These are phyloP conservation scores for Epicoccum sorghinum DNA, from an alignment of 2,329 filamentous ascomycete genomes.

Conservation along the genomic window DNA sequence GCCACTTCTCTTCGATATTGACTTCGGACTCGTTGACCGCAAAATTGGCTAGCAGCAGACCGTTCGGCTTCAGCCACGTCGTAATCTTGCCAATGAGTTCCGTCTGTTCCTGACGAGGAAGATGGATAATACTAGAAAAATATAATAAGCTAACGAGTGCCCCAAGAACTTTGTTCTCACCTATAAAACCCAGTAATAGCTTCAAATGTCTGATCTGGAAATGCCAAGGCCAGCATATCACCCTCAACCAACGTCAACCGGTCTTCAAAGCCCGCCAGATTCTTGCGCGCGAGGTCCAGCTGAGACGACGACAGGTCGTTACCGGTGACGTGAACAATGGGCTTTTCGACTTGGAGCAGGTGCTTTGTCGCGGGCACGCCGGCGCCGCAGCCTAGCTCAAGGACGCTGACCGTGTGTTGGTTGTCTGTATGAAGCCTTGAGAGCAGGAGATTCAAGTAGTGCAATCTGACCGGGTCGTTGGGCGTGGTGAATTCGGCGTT, in stretches of 20 bases:
- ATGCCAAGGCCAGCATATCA: constrained; percentile 52
- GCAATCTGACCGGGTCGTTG: constrained; percentile 28
- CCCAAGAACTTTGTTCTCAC: too few species aligned
- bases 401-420: constrained; percentile 2
- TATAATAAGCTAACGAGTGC: too few species aligned
- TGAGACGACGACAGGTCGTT: constrained; percentile 53
- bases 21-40: constrained; percentile 33
- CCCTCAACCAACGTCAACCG: constrained; percentile 38
- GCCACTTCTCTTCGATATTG: constrained; percentile 35
- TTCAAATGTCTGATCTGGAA: constrained; percentile 50
- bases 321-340: constrained; percentile 42
- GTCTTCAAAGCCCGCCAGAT: constrained; percentile 19
- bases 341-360: constrained; percentile 22
- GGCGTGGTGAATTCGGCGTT: constrained; percentile 31
- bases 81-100: constrained; percentile 53
- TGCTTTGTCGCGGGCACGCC: constrained; percentile 37
- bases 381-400: constrained; percentile 41
- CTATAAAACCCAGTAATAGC: constrained; percentile 61
- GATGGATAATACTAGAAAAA: constrained; percentile 53
- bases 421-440: constrained; percentile 7
- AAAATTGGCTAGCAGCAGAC: constrained; percentile 52
- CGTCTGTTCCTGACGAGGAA: constrained; percentile 59
- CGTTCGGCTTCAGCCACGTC: constrained; percentile 60
- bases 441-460: constrained; percentile 30
- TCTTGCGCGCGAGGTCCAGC: constrained; percentile 42